Evolutionary conservation across 2,329 filamentous ascomycete species (phyloP), one percentile per base, ranked within the genome.

Genomic region (Chrysosporium queenslandicum): DNA sequence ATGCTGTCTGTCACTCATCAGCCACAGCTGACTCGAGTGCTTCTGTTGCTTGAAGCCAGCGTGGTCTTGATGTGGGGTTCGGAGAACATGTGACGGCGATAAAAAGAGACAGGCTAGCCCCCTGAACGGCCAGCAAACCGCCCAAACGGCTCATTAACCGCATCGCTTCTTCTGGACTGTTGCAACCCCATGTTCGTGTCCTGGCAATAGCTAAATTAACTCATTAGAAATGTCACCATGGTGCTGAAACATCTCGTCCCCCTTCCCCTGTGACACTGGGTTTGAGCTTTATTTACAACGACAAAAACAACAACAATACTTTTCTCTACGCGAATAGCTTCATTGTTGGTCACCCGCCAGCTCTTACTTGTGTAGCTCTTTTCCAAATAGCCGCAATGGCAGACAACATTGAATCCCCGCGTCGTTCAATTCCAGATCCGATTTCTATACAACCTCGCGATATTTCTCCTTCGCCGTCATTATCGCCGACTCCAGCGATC

Each of bases 401-500:
- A 25, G 50, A 46, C 4, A 52, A 40, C 41, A 16, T 41, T 20
- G 42, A 47, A 40, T 40, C 43, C 5, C 25, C 20, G 2, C 12
- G 7, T 32, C 42, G 23, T 41, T 47, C 41, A 21, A 46, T 46
- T 9, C 42, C 36, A n/a, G 50, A 40, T 23, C 43, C 50, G 23
- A 47, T 52, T 59, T 50, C 62, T 61, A 23, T 52, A 16, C 23
- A 20, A 12, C 16, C 63, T 55, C 66, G 66, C n/a, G 61, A 64
- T 30, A 63, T 61, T 4, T 71, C 70, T 36, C 67, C 67, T 16
- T 70, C 68, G 9, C 67, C 70, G 3, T 70, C 67, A 8, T 61
- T 71, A 52, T 65, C 67, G 21, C 67, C 69, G 16, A 71, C 69
- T 4, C 69, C 69, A 3, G 69, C 69, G 37, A 69, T 72, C 46